Conservation (phyloP, 2,329 filamentous ascomycete species). For the Fusarium equiseti region DNA sequence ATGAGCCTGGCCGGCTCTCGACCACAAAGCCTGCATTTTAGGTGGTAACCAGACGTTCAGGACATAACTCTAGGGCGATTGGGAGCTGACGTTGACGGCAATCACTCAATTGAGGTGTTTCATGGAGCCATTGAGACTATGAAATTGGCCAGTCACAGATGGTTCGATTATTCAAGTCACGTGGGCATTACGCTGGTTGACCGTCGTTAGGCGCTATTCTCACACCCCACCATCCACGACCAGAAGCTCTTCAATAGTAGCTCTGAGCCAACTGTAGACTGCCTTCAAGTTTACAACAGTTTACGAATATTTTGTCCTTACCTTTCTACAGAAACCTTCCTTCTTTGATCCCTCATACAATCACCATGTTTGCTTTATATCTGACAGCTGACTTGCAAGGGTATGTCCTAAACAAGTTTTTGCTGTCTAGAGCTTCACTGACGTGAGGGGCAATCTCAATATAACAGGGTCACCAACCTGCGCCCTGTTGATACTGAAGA, state of each 20-base stretch:
- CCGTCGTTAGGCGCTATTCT: slow-evolving; percentile 31
- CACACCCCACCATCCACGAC: slow-evolving; percentile 47
- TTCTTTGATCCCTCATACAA: not conserved
- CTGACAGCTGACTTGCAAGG: slow-evolving; percentile 77
- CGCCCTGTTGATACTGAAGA: slow-evolving; percentile 85
- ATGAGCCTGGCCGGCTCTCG: slow-evolving; percentile 72
- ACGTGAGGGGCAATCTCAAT: slow-evolving; percentile 35
- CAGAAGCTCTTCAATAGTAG: slow-evolving; percentile 8
- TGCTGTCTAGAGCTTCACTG: slow-evolving; percentile 21
- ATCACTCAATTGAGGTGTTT: slow-evolving; percentile 45
- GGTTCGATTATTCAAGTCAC: slow-evolving; percentile 47
- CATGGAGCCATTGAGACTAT: slow-evolving; percentile 25
- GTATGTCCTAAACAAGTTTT: slow-evolving; percentile 57
- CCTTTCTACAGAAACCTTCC: not conserved
- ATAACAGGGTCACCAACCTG: slow-evolving; percentile 85
- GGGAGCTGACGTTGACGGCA: slow-evolving; percentile 21
- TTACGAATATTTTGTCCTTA: not conserved
- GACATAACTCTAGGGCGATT: slow-evolving; percentile 43
- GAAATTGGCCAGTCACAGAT: slow-evolving; percentile 45
- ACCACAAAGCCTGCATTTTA: slow-evolving; percentile 77
- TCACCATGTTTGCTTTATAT: slow-evolving; percentile 72
- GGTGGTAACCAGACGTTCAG: slow-evolving; percentile 25
- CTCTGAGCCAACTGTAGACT: slow-evolving; percentile 34
- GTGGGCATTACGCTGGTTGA: slow-evolving; percentile 22
- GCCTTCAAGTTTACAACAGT: slow-evolving; percentile 7